Evolutionary conservation across 2,329 filamentous ascomycete species (phyloP).

Genomic region (Volutella citrinella): DNA sequence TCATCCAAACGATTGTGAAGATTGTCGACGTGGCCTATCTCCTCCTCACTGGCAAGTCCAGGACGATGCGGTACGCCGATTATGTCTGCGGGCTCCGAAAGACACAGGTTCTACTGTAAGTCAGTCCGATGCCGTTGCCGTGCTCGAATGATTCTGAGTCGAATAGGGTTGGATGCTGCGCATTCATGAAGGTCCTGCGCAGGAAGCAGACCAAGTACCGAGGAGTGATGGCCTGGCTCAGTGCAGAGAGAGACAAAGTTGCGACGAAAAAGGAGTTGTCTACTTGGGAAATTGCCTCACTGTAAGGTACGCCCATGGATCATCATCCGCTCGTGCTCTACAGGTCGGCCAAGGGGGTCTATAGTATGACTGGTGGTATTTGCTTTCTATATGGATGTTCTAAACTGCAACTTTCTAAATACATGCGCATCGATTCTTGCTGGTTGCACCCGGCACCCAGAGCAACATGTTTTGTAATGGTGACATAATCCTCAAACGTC

Average conservation of each 20-base stretch:
- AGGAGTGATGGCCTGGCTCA: conserved; percentile 67
- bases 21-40: conserved; percentile 62
- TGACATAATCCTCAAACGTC: no score
- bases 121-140: no score
- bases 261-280: conserved; percentile 9
- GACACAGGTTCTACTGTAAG: conserved; percentile 60
- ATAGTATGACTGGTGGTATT: no score
- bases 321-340: no score
- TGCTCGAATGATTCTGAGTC: no score
- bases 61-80: conserved; percentile 42
- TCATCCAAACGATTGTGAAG: conserved; percentile 63
- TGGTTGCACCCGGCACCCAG: background rate
- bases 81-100: conserved; percentile 60
- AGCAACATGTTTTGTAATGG: no score
- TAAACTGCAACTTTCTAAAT: no score
- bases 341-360: no score
- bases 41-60: conserved; percentile 57
- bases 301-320: no score
- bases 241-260: conserved; percentile 41
- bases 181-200: conserved; percentile 66
- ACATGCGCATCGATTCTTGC: no score
- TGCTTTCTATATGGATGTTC: conserved; percentile 1
- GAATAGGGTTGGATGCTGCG: conserved; percentile 62
- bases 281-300: no score
- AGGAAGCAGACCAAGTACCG: conserved; percentile 70